A percentile compares a stretch with the other conserved stretches of the same genome.
Evolutionary conservation across 116 monocot genomes (phyloP).

Genomic region (Phalaenopsis hybrid): DNA sequence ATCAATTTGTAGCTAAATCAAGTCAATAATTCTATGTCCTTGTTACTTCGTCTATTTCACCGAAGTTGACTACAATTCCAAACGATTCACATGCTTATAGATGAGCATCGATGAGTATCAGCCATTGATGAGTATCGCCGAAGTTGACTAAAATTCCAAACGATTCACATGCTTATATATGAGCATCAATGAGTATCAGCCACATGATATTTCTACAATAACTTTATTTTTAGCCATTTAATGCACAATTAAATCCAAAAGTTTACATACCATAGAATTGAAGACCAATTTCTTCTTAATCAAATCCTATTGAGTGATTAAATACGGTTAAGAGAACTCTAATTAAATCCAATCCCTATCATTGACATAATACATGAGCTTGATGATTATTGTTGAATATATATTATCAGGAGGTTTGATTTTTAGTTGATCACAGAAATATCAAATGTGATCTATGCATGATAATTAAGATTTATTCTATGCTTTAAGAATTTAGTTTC

Average conservation of each 20-base stretch:
- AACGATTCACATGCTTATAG: neutral
- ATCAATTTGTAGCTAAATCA: no score
- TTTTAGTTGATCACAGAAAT: neutral
- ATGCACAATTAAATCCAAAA: neutral
- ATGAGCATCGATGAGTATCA: neutral
- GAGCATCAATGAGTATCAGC: neutral
- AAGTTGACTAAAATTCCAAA: neutral
- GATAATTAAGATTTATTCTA: neutral
- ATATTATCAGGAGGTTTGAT: neutral
- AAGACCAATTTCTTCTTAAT: neutral
- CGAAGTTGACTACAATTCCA: neutral
- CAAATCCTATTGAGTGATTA: neutral
- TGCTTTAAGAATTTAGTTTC: slow-evolving; percentile 4
- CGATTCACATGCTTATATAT: neutral
- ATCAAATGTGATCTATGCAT: neutral
- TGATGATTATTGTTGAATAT: neutral
- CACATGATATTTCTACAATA: neutral
- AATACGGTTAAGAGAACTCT: neutral
- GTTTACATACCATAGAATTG: neutral
- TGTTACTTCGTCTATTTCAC: no score
- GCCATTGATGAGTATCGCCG: neutral
- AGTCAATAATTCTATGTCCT: no score
- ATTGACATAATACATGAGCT: neutral
- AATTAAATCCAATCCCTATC: neutral
- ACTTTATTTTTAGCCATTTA: neutral